These are phyloP conservation scores for Epichloe sibirici DNA, from an alignment of 2,329 filamentous ascomycete species.

Conservation along the genomic window DNA sequence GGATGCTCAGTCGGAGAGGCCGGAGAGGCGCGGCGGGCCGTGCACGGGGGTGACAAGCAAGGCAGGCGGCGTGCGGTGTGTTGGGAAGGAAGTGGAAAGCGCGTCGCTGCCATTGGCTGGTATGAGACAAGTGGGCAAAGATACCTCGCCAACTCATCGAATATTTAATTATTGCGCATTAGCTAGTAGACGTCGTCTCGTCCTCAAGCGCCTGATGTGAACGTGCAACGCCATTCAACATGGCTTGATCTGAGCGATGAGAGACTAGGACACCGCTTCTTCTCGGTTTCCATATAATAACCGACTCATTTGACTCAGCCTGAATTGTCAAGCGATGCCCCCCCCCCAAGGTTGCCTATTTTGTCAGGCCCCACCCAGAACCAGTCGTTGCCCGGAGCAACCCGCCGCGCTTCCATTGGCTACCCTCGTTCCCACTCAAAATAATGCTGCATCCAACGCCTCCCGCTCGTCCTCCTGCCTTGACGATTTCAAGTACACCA, in stretches of 20 bases:
- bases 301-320: not conserved
- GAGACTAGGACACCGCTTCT: not conserved
- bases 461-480: slow-evolving; percentile 5
- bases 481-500: slow-evolving; percentile 8
- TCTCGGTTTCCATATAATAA: not conserved
- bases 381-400: slow-evolving; percentile 20
- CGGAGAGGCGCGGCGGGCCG: not conserved
- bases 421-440: slow-evolving; percentile 13
- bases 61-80: too few relatives aligned
- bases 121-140: too few relatives aligned
- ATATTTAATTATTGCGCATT: too few relatives aligned
- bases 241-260: too few relatives aligned
- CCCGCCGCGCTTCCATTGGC: slow-evolving; percentile 19
- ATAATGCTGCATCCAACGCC: slow-evolving; percentile 10
- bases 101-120: too few relatives aligned
- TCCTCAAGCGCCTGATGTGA: too few relatives aligned
- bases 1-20: not conserved
- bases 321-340: not conserved
- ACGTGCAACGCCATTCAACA: not conserved
- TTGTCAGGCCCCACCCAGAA: not conserved
- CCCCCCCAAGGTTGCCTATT: not conserved
- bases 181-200: too few relatives aligned
- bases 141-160: too few relatives aligned
- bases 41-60: not conserved
- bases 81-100: too few relatives aligned